phyloP scores from a whole-genome alignment of 2,329 filamentous ascomycete genomes.

The Colletotrichum kahawae region DNA sequence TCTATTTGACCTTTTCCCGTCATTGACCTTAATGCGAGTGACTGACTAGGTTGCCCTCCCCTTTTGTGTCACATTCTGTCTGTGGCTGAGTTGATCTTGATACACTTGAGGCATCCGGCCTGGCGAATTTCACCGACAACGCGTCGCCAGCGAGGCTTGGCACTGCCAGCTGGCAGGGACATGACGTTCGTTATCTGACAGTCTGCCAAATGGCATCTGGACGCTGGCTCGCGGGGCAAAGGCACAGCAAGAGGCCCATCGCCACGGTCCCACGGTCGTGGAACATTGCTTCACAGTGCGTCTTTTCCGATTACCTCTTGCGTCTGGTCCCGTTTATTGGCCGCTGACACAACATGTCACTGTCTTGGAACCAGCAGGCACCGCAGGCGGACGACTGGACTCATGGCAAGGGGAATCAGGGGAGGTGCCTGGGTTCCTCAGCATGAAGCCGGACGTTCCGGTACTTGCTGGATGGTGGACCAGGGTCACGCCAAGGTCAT shows the following conservation, averaged over 20 bases:
- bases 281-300: not conserved
- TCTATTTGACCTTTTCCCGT: not conserved
- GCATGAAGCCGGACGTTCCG: slow-evolving; percentile 4
- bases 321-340: not conserved
- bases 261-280: not conserved
- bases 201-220: not conserved
- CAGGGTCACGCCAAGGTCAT: not conserved
- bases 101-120: not conserved
- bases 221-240: not conserved
- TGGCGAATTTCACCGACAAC: not conserved
- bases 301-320: not conserved
- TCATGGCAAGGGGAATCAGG: not conserved
- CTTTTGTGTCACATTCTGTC: not conserved
- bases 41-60: not conserved
- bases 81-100: not conserved
- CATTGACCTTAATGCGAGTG: not conserved
- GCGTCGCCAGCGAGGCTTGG: not conserved
- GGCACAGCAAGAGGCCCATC: not conserved
- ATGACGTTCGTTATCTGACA: not conserved
- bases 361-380: not conserved
- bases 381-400: not conserved
- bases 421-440: not conserved
- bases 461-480: not conserved
- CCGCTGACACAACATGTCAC: not conserved
- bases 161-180: not conserved